Evolutionary conservation across 2,329 filamentous ascomycete species (phyloP).

Genomic region (Fusarium sp.): DNA sequence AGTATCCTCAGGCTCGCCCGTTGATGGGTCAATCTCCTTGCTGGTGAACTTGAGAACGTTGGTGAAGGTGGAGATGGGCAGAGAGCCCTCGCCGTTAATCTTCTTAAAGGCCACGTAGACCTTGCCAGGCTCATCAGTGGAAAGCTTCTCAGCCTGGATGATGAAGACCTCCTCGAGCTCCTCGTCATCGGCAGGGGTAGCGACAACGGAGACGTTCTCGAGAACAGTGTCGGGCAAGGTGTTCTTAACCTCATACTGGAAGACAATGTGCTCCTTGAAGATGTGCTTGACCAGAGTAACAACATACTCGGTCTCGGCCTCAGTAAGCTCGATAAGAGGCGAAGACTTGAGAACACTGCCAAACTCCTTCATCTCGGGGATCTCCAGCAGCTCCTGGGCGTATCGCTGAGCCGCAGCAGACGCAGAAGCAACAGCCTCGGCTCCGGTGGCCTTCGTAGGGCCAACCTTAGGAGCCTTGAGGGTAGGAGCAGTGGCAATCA

Average conservation of each 20-base stretch:
- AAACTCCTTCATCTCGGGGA: constrained; percentile 92
- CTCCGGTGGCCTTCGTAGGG: constrained; percentile 78
- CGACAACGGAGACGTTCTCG: constrained; percentile 88
- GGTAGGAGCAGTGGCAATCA: constrained; percentile 90
- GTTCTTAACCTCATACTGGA: constrained; percentile 98
- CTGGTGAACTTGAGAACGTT: constrained; percentile 97
- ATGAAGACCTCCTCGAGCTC: constrained; percentile 93
- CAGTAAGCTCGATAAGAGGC: constrained; percentile 86
- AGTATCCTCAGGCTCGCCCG: constrained; percentile 88
- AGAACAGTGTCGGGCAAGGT: constrained; percentile 91
- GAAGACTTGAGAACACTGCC: constrained; percentile 94
- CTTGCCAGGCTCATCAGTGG: constrained; percentile 88
- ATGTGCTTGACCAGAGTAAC: constrained; percentile 95
- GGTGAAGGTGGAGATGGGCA: constrained; percentile 85
- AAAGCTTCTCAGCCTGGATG: constrained; percentile 85
- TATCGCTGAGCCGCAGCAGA: constrained; percentile 89
- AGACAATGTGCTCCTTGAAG: constrained; percentile 95
- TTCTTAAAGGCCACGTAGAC: constrained; percentile 97
- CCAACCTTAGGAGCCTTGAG: constrained; percentile 92
- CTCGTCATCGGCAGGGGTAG: constrained; percentile 84
- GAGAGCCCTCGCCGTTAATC: constrained; percentile 78
- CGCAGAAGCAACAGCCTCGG: constrained; percentile 81
- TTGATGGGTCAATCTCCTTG: constrained; percentile 97
- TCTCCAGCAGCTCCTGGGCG: constrained; percentile 85
- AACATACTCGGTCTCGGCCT: constrained; percentile 97